phyloP scores from a whole-genome alignment of 768 basidiomycete species.

The Suillus lakei region DNA sequence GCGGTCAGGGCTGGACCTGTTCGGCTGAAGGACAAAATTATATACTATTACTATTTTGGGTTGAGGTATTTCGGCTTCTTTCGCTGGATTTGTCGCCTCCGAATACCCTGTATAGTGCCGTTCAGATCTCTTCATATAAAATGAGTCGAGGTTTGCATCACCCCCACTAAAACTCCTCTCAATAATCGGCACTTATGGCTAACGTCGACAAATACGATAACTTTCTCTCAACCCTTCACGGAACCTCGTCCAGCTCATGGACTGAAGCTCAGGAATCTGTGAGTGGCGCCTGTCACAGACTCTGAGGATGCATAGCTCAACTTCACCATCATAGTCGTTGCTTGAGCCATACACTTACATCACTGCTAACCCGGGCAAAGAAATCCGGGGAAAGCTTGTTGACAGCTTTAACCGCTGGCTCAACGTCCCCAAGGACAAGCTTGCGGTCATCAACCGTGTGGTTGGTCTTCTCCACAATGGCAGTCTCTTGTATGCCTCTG shows the following conservation, averaged over 20 bases:
- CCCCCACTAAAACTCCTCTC: background rate
- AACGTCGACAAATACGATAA: slow-evolving; percentile 44
- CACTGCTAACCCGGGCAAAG: slow-evolving; percentile 86
- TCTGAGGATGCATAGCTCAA: background rate
- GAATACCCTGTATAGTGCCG: background rate
- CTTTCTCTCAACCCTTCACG: slow-evolving; percentile 38
- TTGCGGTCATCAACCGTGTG: slow-evolving; percentile 74
- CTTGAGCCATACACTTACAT: slow-evolving; percentile 92
- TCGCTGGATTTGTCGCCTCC: slow-evolving; percentile 6
- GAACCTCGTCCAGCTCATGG: slow-evolving; percentile 27
- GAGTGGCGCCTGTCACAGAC: slow-evolving; percentile 9
- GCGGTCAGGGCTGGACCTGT: slow-evolving; percentile 1
- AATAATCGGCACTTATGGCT: background rate
- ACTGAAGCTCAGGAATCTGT: slow-evolving; percentile 29
- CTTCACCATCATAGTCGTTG: slow-evolving; percentile 44
- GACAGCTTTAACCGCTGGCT: slow-evolving; percentile 94
- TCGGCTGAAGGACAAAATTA: background rate
- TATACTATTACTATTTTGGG: background rate
- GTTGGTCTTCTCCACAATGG: slow-evolving; percentile 94
- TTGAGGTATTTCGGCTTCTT: background rate
- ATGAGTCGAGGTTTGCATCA: background rate
- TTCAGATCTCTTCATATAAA: background rate
- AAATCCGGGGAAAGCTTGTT: slow-evolving; percentile 84
- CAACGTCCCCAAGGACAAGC: slow-evolving; percentile 73
- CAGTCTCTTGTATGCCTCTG: slow-evolving; percentile 73